Conservation (phyloP, 2,329 filamentous ascomycete genomes). For the Stenocarpella maydis region DNA sequence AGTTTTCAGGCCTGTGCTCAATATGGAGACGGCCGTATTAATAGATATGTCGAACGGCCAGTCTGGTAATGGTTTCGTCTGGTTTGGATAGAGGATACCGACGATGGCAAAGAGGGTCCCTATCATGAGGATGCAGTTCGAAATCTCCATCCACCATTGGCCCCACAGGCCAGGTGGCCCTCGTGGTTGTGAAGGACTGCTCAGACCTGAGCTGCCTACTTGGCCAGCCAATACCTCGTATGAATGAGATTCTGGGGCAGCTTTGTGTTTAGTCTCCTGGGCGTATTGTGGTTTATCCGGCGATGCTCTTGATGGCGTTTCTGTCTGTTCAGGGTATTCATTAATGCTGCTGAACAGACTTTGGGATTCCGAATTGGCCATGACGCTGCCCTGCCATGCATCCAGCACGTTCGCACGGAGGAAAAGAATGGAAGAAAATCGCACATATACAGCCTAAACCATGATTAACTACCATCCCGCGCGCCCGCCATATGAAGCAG, state of each 20-base stretch:
- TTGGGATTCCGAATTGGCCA: neutral
- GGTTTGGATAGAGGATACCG: constrained; percentile 6
- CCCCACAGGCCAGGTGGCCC: neutral
- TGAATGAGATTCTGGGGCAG: neutral
- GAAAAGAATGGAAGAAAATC: neutral
- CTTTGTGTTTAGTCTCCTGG: neutral
- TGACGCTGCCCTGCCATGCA: neutral
- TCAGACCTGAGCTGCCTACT: neutral
- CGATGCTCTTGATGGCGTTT: neutral
- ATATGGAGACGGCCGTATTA: constrained; percentile 10
- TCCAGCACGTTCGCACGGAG: neutral
- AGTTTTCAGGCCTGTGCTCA: constrained; percentile 1
- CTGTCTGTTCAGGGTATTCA: neutral
- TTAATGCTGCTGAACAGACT: constrained; percentile 5
- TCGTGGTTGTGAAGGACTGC: neutral
- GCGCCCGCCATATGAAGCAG: neutral
- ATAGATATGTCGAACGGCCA: constrained; percentile 14
- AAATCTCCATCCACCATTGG: constrained; percentile 11
- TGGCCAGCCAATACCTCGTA: neutral
- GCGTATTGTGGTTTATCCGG: neutral
- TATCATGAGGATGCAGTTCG: constrained; percentile 16
- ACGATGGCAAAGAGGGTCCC: neutral
- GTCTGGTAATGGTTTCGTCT: constrained; percentile 12
- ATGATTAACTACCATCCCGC: neutral
- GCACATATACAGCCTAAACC: neutral